A percentile compares a stretch with the other conserved stretches of the same genome.
These are phyloP conservation scores for Lolium rigidum DNA, from an alignment of 176 grass and related monocot species.

Conservation along the genomic window DNA sequence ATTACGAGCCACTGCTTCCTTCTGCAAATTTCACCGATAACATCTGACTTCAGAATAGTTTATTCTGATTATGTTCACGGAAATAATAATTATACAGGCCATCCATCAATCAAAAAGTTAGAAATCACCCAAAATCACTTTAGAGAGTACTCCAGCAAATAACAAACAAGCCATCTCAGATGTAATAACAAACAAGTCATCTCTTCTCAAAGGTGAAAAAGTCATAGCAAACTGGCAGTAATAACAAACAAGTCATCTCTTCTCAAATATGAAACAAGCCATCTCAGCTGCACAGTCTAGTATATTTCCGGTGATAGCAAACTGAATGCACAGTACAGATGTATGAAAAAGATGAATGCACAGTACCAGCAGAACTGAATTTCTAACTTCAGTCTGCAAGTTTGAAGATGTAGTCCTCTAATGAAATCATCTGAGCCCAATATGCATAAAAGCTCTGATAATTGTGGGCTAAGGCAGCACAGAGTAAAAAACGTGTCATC, in stretches of 20 bases:
- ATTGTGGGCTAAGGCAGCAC: background rate
- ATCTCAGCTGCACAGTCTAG: background rate
- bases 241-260: background rate
- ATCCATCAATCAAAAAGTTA: no score
- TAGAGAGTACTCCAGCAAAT: no score
- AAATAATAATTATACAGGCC: no score
- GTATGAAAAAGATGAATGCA: background rate
- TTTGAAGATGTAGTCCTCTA: background rate
- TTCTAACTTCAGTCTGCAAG: background rate
- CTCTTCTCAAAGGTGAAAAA: background rate
- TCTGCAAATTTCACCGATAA: no score
- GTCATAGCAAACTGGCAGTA: no score
- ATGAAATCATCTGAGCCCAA: background rate
- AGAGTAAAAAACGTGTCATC: background rate
- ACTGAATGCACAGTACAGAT: background rate
- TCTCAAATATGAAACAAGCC: background rate
- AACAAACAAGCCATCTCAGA: background rate
- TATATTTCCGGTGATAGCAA: background rate
- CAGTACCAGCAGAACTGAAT: background rate
- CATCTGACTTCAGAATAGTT: no score
- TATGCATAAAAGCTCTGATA: background rate
- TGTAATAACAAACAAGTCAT: background rate
- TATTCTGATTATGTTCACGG: no score
- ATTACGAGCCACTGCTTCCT: no score
- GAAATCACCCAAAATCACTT: no score